Evolutionary conservation across 225 moss, liverwort and hornwort species (phyloP).

Genomic region (Sphagnum contortum): DNA sequence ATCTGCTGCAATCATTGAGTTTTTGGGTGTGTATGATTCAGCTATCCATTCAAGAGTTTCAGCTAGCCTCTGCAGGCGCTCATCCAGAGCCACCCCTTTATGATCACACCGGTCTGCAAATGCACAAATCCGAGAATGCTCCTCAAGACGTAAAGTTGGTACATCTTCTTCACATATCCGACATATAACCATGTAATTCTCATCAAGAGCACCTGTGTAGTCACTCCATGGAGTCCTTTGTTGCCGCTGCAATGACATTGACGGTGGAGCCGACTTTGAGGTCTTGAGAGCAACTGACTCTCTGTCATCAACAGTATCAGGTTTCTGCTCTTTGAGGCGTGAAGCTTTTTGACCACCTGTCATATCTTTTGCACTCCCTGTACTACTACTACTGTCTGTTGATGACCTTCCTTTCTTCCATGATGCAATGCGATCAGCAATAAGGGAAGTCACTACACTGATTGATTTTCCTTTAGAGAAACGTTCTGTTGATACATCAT

Average conservation of each 20-base stretch:
- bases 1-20: constrained; percentile 32
- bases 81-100: constrained; percentile 76
- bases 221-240: constrained; percentile 59
- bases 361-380: constrained; percentile 23
- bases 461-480: constrained; percentile 1
- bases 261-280: constrained; percentile 20
- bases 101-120: constrained; percentile 91
- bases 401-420: constrained; percentile 67
- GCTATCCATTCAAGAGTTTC: constrained; percentile 79
- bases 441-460: constrained; percentile 48
- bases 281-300: not conserved
- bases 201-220: constrained; percentile 42
- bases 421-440: constrained; percentile 70
- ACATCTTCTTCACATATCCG: constrained; percentile 99
- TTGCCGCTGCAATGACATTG: constrained; percentile 24
- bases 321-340: constrained; percentile 7
- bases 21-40: constrained; percentile 65
- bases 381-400: constrained; percentile 24
- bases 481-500: constrained; percentile 6
- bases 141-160: constrained; percentile 76
- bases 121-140: constrained; percentile 96
- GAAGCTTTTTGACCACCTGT: constrained; percentile 9
- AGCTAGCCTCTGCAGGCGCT: constrained; percentile 73
- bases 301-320: constrained; percentile 4
- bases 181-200: constrained; percentile 80